Conservation (phyloP, 2,329 filamentous ascomycete species). For the Phyllosticta capitalensis region DNA sequence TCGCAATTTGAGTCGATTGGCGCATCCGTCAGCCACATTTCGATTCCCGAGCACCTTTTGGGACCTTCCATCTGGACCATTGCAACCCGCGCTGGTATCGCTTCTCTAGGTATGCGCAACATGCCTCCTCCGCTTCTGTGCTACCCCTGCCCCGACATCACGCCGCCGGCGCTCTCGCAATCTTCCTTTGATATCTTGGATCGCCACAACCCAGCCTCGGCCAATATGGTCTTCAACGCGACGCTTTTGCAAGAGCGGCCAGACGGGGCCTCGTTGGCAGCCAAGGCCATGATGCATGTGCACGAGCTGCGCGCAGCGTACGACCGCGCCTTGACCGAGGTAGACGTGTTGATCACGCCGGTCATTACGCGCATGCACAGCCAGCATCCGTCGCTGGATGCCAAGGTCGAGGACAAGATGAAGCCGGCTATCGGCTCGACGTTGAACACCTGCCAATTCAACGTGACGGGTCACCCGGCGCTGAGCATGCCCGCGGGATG, state of each 20-base stretch:
- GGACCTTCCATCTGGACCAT: constrained; percentile 42
- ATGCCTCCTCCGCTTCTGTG: constrained; percentile 20
- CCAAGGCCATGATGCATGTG: constrained; percentile 39
- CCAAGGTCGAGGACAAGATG: constrained; percentile 32
- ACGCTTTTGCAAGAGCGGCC: constrained; percentile 21
- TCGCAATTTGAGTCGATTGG: constrained; percentile 32
- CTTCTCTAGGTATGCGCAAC: constrained; percentile 19
- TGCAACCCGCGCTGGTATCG: constrained; percentile 23
- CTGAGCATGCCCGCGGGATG: constrained; percentile 38
- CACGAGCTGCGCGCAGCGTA: constrained; percentile 41
- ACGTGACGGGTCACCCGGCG: constrained; percentile 42
- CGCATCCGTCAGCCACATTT: constrained; percentile 36
- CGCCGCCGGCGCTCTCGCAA: constrained; percentile 23
- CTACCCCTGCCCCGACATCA: constrained; percentile 22
- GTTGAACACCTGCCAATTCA: constrained; percentile 38
- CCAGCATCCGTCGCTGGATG: constrained; percentile 28
- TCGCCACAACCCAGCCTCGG: constrained; percentile 35
- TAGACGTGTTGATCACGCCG: constrained; percentile 43
- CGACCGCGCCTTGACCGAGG: constrained; percentile 32
- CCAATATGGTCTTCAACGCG: constrained; percentile 35
- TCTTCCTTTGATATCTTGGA: constrained; percentile 36
- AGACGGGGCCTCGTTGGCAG: constrained; percentile 24
- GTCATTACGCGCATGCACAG: constrained; percentile 38
- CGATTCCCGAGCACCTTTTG: constrained; percentile 38
- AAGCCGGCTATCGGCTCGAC: constrained; percentile 37